These are phyloP conservation scores for Ophiocordyceps camponoti-rufipedis DNA, from an alignment of 2,329 filamentous ascomycete species.

Conservation along the genomic window DNA sequence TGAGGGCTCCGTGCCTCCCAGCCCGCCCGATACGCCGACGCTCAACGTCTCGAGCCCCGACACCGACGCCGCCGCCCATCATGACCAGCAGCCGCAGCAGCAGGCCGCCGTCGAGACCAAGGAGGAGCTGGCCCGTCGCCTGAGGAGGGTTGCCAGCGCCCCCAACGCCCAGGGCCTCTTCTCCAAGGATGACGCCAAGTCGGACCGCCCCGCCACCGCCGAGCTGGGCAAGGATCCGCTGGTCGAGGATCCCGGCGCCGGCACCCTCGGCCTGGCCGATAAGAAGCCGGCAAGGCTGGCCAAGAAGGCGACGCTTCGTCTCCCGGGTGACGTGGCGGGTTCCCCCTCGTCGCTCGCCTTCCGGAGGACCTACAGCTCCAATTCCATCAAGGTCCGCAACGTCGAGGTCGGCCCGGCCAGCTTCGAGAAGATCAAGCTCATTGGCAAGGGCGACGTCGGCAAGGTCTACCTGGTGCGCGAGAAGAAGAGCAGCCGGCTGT, in stretches of 20 bases:
- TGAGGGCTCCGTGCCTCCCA: constrained; percentile 79
- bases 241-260: constrained; percentile 27
- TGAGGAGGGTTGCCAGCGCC: constrained; percentile 86
- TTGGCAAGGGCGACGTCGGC: constrained; percentile 95
- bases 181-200: constrained; percentile 19
- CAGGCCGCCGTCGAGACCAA: constrained; percentile 65
- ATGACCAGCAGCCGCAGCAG: constrained; percentile 8
- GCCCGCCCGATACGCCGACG: constrained; percentile 76
- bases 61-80: constrained; percentile 32
- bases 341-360: constrained; percentile 57
- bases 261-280: constrained; percentile 18
- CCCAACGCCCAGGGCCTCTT: constrained; percentile 95
- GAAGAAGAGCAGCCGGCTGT: constrained; percentile 89
- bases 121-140: constrained; percentile 82
- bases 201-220: constrained; percentile 61
- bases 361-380: constrained; percentile 91
- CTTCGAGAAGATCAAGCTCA: constrained; percentile 99
- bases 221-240: constrained; percentile 74
- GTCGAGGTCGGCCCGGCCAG: constrained; percentile 90
- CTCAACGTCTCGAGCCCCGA: constrained; percentile 54
- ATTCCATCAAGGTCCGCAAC: constrained; percentile 95
- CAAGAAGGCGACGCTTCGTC: constrained; percentile 22
- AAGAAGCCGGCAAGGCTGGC: constrained; percentile 9
- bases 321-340: constrained; percentile 23
- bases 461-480: constrained; percentile 96